phyloP scores from a whole-genome alignment of 2,329 filamentous ascomycete species.

The Penicillium sp. region DNA sequence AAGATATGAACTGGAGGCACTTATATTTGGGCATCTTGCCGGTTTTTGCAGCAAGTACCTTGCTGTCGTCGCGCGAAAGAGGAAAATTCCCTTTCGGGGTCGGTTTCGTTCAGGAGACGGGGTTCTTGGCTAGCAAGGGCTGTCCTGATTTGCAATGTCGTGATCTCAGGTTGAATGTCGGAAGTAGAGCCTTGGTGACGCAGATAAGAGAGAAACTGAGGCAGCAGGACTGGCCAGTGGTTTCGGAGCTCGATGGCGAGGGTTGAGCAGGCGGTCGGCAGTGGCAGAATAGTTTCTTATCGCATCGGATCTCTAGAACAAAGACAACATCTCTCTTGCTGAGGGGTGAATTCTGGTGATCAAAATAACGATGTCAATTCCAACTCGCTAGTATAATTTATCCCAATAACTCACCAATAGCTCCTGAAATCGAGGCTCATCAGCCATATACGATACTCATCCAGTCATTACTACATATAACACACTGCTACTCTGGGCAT shows the following conservation, averaged over 20 bases:
- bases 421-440: too few species aligned
- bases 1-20: constrained; percentile 37
- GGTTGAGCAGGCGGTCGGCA: neutral
- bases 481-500: neutral
- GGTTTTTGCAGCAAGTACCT: constrained; percentile 19
- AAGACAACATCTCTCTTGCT: neutral
- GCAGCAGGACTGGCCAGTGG: neutral
- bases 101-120: neutral
- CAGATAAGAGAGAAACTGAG: neutral
- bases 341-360: neutral
- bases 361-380: neutral
- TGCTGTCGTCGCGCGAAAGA: constrained; percentile 19
- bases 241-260: constrained; percentile 2
- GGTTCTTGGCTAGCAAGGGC: neutral
- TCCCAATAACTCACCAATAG: neutral
- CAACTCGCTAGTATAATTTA: neutral
- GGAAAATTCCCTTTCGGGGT: constrained; percentile 23
- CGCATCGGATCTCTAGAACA: neutral
- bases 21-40: constrained; percentile 84
- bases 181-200: neutral
- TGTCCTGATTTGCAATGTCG: neutral
- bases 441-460: neutral
- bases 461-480: neutral
- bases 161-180: neutral
- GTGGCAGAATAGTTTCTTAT: constrained; percentile 17